phyloP scores from a whole-genome alignment of 2,329 filamentous ascomycete genomes.

The Emmonsiellopsis sp. region DNA sequence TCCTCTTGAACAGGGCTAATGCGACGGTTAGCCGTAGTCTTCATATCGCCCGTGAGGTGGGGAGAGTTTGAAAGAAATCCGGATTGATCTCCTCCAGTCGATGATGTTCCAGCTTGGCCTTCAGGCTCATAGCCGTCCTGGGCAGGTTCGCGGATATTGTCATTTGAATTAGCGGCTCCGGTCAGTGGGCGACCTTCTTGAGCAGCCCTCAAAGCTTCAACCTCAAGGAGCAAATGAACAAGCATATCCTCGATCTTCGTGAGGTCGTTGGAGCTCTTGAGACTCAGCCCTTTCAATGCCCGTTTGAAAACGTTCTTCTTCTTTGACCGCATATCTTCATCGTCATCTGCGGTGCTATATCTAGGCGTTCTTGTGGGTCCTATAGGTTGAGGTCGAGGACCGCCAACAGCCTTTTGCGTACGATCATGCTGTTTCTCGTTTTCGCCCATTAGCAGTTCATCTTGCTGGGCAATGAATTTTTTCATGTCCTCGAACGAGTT shows the following conservation, averaged over 20 bases:
- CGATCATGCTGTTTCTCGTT: constrained; percentile 83
- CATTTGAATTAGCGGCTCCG: constrained; percentile 51
- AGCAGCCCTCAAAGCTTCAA: constrained; percentile 65
- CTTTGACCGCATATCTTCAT: constrained; percentile 59
- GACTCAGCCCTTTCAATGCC: constrained; percentile 81
- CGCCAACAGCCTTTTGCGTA: constrained; percentile 72
- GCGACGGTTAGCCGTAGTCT: constrained; percentile 38
- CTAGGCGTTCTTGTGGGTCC: constrained; percentile 50
- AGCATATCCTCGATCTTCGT: constrained; percentile 85
- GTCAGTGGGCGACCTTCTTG: constrained; percentile 33
- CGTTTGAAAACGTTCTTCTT: constrained; percentile 89
- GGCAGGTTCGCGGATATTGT: constrained; percentile 55
- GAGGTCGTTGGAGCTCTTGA: constrained; percentile 80
- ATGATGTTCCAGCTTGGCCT: constrained; percentile 65
- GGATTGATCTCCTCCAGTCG: constrained; percentile 63
- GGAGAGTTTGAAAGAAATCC: constrained; percentile 58
- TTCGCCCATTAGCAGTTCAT: constrained; percentile 76
- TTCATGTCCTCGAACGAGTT: constrained; percentile 95
- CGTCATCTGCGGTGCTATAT: constrained; percentile 38
- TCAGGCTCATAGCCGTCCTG: constrained; percentile 79
- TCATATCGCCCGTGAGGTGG: constrained; percentile 20
- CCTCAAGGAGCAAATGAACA: constrained; percentile 81
- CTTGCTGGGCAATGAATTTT: constrained; percentile 79
- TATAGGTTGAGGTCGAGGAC: constrained; percentile 72
- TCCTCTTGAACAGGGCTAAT: constrained; percentile 84